These are phyloP conservation scores for Pholiota molesta DNA, from an alignment of 768 basidiomycete species.

Conservation along the genomic window DNA sequence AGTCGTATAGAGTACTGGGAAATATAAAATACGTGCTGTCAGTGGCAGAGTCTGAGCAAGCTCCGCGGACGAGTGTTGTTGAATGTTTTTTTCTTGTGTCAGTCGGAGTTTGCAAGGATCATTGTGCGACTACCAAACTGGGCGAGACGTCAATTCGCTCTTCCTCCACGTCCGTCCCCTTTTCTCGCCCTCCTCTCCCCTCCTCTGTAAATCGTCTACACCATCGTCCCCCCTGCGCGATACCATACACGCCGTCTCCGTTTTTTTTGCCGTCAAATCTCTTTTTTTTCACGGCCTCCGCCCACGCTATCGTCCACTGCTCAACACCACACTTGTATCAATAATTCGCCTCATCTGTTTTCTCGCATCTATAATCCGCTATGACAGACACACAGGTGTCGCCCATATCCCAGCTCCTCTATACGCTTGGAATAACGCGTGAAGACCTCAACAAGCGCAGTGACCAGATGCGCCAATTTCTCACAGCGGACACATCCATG, in stretches of 20 bases:
- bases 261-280: conserved; percentile 3
- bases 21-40: no score
- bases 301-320: conserved; percentile 7
- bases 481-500: conserved; percentile 54
- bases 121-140: conserved; percentile 19
- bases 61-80: conserved; percentile 24
- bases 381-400: conserved; percentile 53
- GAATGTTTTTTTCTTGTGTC: conserved; percentile 28
- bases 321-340: conserved; percentile 21
- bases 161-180: conserved; percentile 17
- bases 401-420: conserved; percentile 73
- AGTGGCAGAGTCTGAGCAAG: not conserved
- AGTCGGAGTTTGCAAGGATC: conserved; percentile 30
- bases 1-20: not conserved
- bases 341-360: conserved; percentile 8
- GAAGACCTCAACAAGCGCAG: conserved; percentile 73
- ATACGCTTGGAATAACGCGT: conserved; percentile 75
- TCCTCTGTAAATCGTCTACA: conserved; percentile 18
- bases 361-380: conserved; percentile 14
- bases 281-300: conserved; percentile 13
- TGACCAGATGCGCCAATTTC: conserved; percentile 80
- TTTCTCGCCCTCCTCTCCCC: conserved; percentile 16
- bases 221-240: conserved; percentile 12
- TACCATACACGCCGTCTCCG: not conserved
- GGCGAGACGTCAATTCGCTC: conserved; percentile 16